Evolutionary conservation across 345 rosid genomes (phyloP), one percentile per base, ranked within the genome.

Genomic region (Citrus sp.): DNA sequence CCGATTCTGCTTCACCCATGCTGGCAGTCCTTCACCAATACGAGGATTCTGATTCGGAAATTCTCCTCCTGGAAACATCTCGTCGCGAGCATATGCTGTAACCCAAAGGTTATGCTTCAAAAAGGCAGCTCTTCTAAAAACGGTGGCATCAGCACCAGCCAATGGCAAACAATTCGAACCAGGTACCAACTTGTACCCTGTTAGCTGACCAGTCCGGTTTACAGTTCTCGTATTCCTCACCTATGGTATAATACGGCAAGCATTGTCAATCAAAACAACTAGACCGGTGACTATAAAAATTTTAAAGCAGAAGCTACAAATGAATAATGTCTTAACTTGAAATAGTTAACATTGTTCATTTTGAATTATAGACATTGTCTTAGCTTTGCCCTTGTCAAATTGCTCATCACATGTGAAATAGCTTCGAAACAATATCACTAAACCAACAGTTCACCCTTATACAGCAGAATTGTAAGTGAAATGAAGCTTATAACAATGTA

Each of bases 1-100:
- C 54, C 96, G 94, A 85, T 94, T 88, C 84, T 91, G 89, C 85
- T 92, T 86, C 72, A 88, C 94, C 96, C 98, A 92, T 72, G 98
- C 87, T 72, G 92, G 83, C 59, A 94, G 83, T 78, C 98, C 97
- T 89, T 94, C 98, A 70, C 92, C 89, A 83, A 85, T 87, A 56
- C 96, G 93, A 67, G 98, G 97, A 84, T 92, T 94, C 80, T 92
- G 98, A 88, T 92, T 91, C 25, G 98, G 98, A 71, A 92, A 94
- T 74, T 92, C 98, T 78, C 98, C 98, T 72, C 98, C 98, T 4
- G 97, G 98, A 77, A 86, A 92, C 87, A 84, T 89, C 84, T 94
- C 94, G 16, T 83, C 87, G 8, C 67, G 83, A 70, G 91, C 78
- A 74, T 88, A 94, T 55, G 92, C 88, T 32, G 98, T 94, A 34